Evolutionary conservation across 192 early-diverging fungal species (phyloP).

Genomic region (Linnemannia schmuckeri): DNA sequence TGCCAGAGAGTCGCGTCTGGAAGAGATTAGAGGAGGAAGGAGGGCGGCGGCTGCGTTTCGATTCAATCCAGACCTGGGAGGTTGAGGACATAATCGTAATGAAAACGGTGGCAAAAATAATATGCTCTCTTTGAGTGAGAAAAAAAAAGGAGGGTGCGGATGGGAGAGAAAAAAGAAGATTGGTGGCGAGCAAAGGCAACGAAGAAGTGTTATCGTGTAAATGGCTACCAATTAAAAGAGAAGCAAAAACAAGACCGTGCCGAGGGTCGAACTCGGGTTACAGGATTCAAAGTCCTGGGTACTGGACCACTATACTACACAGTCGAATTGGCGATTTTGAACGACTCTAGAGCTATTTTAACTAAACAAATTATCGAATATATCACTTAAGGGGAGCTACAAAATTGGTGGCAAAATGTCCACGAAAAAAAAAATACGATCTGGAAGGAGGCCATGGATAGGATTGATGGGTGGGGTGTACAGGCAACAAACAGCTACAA

Average conservation of each 20-base stretch:
- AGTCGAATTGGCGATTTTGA: background rate
- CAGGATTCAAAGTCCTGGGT: slow-evolving; percentile 55
- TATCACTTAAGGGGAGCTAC: background rate
- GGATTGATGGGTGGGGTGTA: too few relatives aligned
- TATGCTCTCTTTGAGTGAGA: background rate
- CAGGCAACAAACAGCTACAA: too few relatives aligned
- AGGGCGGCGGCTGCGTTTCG: background rate
- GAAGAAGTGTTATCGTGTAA: background rate
- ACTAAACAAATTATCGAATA: background rate
- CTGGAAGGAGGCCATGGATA: too few relatives aligned
- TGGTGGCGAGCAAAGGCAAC: background rate
- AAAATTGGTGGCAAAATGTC: background rate
- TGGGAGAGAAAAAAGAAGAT: background rate
- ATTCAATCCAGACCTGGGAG: background rate
- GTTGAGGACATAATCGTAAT: background rate
- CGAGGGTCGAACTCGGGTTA: slow-evolving; percentile 56
- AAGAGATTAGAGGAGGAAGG: background rate
- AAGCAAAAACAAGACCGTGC: slow-evolving; percentile 36
- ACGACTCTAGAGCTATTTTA: background rate
- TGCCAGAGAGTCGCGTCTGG: background rate
- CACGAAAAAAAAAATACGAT: background rate
- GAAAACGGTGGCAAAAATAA: background rate
- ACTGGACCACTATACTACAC: slow-evolving; percentile 25
- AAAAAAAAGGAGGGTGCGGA: background rate
- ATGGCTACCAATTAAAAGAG: too few relatives aligned